Evolutionary conservation across 768 basidiomycete species (phyloP).

Genomic region (Royoungia palumana): DNA sequence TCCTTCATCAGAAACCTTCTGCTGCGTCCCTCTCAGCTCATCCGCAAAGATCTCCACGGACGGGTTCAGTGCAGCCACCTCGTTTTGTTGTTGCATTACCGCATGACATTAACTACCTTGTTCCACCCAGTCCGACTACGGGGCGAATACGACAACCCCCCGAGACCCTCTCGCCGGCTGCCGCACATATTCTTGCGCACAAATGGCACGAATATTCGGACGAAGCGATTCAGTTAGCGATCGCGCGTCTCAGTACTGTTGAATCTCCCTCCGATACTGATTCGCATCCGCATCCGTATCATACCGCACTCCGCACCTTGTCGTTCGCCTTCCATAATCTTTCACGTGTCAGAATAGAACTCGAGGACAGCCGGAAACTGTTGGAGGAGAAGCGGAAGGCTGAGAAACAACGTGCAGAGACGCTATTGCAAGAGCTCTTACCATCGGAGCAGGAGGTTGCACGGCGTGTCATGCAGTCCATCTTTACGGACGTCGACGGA

Average conservation of each 20-base stretch:
- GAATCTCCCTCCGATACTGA: constrained; percentile 47
- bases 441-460: constrained; percentile 66
- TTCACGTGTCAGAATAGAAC: constrained; percentile 52
- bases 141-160: constrained; percentile 9
- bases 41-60: constrained; percentile 36
- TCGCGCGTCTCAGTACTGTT: constrained; percentile 46
- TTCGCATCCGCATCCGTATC: constrained; percentile 56
- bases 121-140: constrained; percentile 35
- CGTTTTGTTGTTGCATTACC: constrained; percentile 44
- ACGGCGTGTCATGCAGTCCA: constrained; percentile 58
- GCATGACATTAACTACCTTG: constrained; percentile 29
- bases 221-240: constrained; percentile 62
- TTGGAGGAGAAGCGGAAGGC: constrained; percentile 60
- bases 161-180: constrained; percentile 23
- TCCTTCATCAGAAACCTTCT: constrained; percentile 28
- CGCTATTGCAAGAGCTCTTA: constrained; percentile 53
- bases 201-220: constrained; percentile 80
- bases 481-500: constrained; percentile 53
- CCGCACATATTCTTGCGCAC: constrained; percentile 55
- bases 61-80: constrained; percentile 22
- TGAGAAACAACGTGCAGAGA: constrained; percentile 49
- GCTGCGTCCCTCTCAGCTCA: constrained; percentile 39
- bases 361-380: constrained; percentile 55
- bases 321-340: constrained; percentile 65
- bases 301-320: constrained; percentile 62